A percentile compares a stretch with the other conserved stretches of the same genome.
Evolutionary conservation across 257 asterid species (phyloP).

Genomic region (Cynanchum wilfordii): DNA sequence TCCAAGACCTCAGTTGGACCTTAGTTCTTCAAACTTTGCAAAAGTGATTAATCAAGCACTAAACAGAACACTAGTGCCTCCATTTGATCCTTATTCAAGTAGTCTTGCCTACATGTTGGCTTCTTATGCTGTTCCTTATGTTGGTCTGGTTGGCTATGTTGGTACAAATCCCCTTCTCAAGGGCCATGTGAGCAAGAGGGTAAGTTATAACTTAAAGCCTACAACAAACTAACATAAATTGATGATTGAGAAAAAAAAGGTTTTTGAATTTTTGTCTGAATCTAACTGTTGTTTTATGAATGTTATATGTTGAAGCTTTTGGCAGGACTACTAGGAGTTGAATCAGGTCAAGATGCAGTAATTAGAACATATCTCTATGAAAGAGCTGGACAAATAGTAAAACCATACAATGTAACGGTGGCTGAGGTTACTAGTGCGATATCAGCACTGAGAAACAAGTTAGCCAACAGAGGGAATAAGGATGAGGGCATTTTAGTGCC

Average conservation of each 20-base stretch:
- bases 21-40: constrained; percentile 32
- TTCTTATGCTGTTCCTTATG: constrained; percentile 36
- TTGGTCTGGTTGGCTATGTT: constrained; percentile 40
- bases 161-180: constrained; percentile 40
- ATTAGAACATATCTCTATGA: constrained; percentile 34
- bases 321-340: constrained; percentile 43
- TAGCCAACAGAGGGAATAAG: constrained; percentile 33
- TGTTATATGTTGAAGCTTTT: constrained; percentile 22
- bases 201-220: constrained; percentile 6
- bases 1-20: constrained; percentile 42
- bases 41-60: constrained; percentile 35
- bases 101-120: constrained; percentile 36
- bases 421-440: constrained; percentile 32
- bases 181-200: constrained; percentile 24
- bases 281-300: not conserved
- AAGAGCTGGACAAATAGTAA: constrained; percentile 19
- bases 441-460: constrained; percentile 32
- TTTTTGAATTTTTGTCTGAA: constrained; percentile 1
- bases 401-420: constrained; percentile 33
- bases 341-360: constrained; percentile 43
- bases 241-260: too few species aligned
- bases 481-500: constrained; percentile 42
- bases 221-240: not conserved
- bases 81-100: constrained; percentile 39
- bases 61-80: constrained; percentile 32